Evolutionary conservation across 1,284 basidiomycete genomes (phyloP).

Genomic region (Rhodotorula sp.): DNA sequence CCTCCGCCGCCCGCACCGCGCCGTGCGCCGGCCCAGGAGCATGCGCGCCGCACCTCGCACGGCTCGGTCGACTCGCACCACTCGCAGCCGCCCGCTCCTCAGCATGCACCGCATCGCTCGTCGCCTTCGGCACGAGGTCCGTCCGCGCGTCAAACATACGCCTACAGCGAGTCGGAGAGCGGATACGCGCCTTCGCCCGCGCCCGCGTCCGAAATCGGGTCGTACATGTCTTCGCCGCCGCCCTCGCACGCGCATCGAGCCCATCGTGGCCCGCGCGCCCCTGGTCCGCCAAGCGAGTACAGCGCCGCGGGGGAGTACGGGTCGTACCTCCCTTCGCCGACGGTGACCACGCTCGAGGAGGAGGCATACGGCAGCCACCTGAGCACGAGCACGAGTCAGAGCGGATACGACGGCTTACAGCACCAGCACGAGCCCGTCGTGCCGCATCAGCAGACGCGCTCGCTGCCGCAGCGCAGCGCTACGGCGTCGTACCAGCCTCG

Average conservation of each 20-base stretch:
- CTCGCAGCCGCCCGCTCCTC: neutral
- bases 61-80: neutral
- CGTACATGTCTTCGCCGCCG: neutral
- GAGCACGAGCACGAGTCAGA: neutral
- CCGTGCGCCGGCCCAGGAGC: neutral
- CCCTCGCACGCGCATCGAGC: neutral
- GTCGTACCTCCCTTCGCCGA: slow-evolving; percentile 2
- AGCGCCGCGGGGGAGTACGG: slow-evolving; percentile 20
- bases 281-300: slow-evolving; percentile 4
- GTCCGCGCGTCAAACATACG: neutral
- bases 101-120: neutral
- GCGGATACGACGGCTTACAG: neutral
- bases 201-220: neutral
- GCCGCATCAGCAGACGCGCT: neutral
- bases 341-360: neutral
- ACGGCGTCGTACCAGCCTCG: slow-evolving; percentile 7
- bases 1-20: neutral
- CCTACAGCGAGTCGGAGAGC: neutral
- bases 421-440: neutral
- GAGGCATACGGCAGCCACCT: neutral
- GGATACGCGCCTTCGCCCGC: neutral
- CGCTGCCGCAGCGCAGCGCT: neutral
- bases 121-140: too few relatives aligned
- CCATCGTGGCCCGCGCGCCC: neutral
- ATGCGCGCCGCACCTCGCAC: neutral